A percentile compares a stretch with the other conserved stretches of the same genome.
phyloP scores from a whole-genome alignment of 1,284 basidiomycete genomes.

The Austroboletus niveus region DNA sequence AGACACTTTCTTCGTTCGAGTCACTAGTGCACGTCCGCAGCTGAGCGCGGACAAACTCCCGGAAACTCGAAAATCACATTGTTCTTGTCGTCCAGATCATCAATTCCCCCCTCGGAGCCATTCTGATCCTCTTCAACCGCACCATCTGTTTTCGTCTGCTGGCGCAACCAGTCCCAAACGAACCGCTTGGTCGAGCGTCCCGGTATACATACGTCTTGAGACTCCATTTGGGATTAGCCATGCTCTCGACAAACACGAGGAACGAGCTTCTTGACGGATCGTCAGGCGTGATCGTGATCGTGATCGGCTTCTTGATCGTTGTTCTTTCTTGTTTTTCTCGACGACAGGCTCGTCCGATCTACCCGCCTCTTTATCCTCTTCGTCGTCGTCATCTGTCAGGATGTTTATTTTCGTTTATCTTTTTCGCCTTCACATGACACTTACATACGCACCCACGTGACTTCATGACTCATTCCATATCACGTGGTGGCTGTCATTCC shows the following conservation, averaged over 20 bases:
- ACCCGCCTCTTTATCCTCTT: slow-evolving; percentile 45
- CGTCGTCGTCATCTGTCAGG: slow-evolving; percentile 57
- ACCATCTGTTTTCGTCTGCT: slow-evolving; percentile 40
- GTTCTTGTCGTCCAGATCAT: slow-evolving; percentile 37
- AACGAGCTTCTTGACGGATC: slow-evolving; percentile 97
- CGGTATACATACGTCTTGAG: slow-evolving; percentile 74
- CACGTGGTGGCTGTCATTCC: too few relatives aligned
- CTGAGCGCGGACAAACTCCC: slow-evolving; percentile 74
- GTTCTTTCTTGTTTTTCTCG: slow-evolving; percentile 33
- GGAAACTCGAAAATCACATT: slow-evolving; percentile 94
- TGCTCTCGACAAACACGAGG: slow-evolving; percentile 79
- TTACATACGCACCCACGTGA: too few relatives aligned
- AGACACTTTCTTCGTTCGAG: slow-evolving; percentile 93
- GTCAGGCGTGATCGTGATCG: slow-evolving; percentile 39
- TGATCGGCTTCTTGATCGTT: slow-evolving; percentile 67
- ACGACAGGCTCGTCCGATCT: slow-evolving; percentile 24
- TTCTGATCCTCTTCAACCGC: slow-evolving; percentile 32
- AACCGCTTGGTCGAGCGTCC: slow-evolving; percentile 85
- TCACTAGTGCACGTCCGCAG: slow-evolving; percentile 83
- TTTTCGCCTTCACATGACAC: too few relatives aligned
- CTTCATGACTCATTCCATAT: too few relatives aligned
- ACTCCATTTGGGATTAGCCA: slow-evolving; percentile 92
- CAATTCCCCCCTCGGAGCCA: slow-evolving; percentile 26
- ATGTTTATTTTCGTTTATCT: too few relatives aligned
- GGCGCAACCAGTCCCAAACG: slow-evolving; percentile 67